Evolutionary conservation across 2,329 filamentous ascomycete species (phyloP).

Genomic region (Podosphaera xanthii): DNA sequence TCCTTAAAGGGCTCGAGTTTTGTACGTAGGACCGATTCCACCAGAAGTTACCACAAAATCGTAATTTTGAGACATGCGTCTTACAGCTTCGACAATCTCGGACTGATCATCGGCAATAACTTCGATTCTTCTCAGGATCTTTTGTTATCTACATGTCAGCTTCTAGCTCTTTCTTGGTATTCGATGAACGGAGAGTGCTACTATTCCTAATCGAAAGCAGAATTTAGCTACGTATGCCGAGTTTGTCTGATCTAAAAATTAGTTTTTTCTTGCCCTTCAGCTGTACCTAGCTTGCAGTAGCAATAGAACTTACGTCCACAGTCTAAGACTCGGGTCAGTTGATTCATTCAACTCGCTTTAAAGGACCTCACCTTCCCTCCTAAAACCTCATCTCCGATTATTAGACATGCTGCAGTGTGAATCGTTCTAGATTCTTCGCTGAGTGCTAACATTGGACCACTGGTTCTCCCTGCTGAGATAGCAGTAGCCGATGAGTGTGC

Average conservation of each 20-base stretch:
- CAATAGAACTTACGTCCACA: constrained; percentile 16
- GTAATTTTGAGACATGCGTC: constrained; percentile 69
- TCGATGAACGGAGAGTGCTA: constrained; percentile 14
- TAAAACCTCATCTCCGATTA: constrained; percentile 93
- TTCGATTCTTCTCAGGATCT: constrained; percentile 65
- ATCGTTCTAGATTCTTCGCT: constrained; percentile 42
- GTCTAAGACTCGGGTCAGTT: constrained; percentile 11
- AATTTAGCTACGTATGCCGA: constrained; percentile 41
- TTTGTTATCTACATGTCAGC: constrained; percentile 4
- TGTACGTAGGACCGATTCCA: constrained; percentile 79
- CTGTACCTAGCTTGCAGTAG: background rate
- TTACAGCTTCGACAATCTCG: constrained; percentile 67
- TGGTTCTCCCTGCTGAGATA: constrained; percentile 3
- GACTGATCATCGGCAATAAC: constrained; percentile 81
- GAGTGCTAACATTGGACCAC: constrained; percentile 23
- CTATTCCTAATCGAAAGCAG: constrained; percentile 38
- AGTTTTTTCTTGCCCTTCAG: constrained; percentile 3
- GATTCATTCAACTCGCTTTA: constrained; percentile 5
- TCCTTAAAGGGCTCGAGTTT: background rate
- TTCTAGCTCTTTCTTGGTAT: constrained; percentile 21
- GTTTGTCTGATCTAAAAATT: constrained; percentile 27
- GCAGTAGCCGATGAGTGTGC: constrained; percentile 20
- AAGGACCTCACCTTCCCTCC: constrained; percentile 55
- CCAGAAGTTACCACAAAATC: constrained; percentile 92
- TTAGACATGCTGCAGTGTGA: constrained; percentile 72